These are phyloP conservation scores for Immersiporthe knoxdaviesiana DNA, from an alignment of 2,329 filamentous ascomycete species.

Conservation along the genomic window DNA sequence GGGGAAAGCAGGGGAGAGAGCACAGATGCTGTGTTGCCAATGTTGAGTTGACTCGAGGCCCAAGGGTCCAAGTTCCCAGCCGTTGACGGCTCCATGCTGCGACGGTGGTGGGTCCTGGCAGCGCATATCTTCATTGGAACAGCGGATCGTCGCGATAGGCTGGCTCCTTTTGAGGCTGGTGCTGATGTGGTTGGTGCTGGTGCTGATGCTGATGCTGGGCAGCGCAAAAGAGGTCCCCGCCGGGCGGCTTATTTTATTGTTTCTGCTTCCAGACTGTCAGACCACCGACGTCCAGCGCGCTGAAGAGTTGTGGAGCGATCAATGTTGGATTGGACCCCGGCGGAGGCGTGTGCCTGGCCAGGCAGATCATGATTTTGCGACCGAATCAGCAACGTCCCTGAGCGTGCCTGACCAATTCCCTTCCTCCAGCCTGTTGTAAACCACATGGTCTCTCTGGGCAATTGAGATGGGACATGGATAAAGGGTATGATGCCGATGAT, in stretches of 20 bases:
- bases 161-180: slow-evolving; percentile 10
- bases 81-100: not conserved
- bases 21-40: not conserved
- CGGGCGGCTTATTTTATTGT: not conserved
- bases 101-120: not conserved
- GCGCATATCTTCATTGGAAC: slow-evolving; percentile 1
- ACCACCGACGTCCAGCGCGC: not conserved
- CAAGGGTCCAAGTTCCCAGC: slow-evolving; percentile 1
- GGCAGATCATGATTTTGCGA: slow-evolving; percentile 19
- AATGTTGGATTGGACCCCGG: slow-evolving; percentile 9
- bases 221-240: not conserved
- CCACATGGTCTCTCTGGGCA: not conserved
- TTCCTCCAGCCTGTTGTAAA: not conserved
- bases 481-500: not conserved
- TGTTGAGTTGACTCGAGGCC: not conserved
- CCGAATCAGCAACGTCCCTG: not conserved
- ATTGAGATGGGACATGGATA: not conserved
- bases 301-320: not conserved
- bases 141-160: not conserved
- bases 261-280: not conserved
- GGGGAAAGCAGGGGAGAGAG: not conserved
- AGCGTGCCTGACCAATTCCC: not conserved
- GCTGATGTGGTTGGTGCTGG: slow-evolving; percentile 6
- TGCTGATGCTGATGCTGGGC: slow-evolving; percentile 9
- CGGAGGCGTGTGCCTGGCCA: not conserved